These are phyloP conservation scores for Trichoderma pleuroti DNA, from an alignment of 2,329 filamentous ascomycete genomes.

Conservation along the genomic window DNA sequence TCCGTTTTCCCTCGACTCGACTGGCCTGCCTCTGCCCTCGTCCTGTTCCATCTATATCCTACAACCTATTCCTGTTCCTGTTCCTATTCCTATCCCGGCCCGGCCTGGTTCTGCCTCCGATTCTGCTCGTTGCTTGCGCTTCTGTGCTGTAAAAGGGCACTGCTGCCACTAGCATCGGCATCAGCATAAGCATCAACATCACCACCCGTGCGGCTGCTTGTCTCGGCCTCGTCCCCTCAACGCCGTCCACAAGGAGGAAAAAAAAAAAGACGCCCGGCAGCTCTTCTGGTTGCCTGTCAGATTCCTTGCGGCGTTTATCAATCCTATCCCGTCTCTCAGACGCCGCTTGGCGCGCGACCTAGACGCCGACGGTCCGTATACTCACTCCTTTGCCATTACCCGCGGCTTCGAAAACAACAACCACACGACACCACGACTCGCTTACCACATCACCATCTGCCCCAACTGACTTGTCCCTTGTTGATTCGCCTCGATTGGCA, in stretches of 20 bases:
- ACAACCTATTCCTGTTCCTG: neutral
- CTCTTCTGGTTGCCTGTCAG: neutral
- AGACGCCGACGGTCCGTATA: conserved; percentile 12
- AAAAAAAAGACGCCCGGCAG: neutral
- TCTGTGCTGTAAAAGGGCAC: neutral
- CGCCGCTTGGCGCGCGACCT: conserved; percentile 6
- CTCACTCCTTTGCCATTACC: neutral
- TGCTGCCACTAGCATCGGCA: neutral
- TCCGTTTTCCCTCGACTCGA: neutral
- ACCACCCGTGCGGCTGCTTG: neutral
- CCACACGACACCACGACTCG: neutral
- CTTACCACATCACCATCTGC: neutral
- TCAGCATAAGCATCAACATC: neutral
- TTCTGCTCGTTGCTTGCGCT: neutral
- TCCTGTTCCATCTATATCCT: neutral
- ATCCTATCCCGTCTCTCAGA: neutral
- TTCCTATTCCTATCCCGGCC: neutral
- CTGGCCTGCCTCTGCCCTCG: neutral
- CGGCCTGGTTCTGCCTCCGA: neutral
- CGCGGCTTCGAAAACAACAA: neutral
- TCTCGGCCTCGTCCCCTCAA: neutral
- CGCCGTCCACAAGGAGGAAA: neutral
- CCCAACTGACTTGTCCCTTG: neutral
- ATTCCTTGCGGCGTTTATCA: neutral
- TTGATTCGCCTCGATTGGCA: neutral